Evolutionary conservation across 352 stramenopile genomes (phyloP).

Genomic region (Phytophthora capsici): DNA sequence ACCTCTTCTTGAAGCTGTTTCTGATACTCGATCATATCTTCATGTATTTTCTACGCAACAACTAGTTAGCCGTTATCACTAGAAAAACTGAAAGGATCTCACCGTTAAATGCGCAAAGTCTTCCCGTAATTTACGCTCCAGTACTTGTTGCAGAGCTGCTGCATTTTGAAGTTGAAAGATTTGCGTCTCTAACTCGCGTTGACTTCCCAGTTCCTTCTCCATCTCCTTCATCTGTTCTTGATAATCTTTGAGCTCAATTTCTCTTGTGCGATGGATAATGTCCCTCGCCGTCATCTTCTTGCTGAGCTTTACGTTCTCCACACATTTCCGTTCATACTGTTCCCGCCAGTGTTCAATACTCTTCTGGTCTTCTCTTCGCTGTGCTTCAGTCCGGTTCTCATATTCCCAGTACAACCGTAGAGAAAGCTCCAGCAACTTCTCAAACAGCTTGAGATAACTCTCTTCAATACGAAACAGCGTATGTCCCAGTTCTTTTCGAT

Average conservation of each 20-base stretch:
- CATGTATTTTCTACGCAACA: slow-evolving; percentile 44
- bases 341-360: slow-evolving; percentile 59
- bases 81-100: no score
- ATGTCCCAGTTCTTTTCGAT: slow-evolving; percentile 71
- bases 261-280: slow-evolving; percentile 52
- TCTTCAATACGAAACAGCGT: slow-evolving; percentile 75
- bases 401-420: slow-evolving; percentile 79
- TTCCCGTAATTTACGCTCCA: slow-evolving; percentile 38
- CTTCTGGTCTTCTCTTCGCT: slow-evolving; percentile 54
- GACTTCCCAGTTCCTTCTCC: slow-evolving; percentile 43
- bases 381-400: slow-evolving; percentile 53
- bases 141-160: slow-evolving; percentile 32
- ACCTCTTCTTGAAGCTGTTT: slow-evolving; percentile 56
- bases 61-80: no score
- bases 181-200: slow-evolving; percentile 45
- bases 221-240: slow-evolving; percentile 45
- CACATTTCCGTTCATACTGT: slow-evolving; percentile 50
- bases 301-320: slow-evolving; percentile 50
- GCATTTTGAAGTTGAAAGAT: slow-evolving; percentile 51
- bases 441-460: slow-evolving; percentile 78
- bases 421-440: slow-evolving; percentile 77
- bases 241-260: slow-evolving; percentile 62
- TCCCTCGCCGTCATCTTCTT: slow-evolving; percentile 67
- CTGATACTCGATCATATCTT: slow-evolving; percentile 52
- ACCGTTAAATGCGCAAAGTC: slow-evolving; percentile 51